Percentiles rank a stretch among this genome's conserved stretches.
Evolutionary conservation across 768 basidiomycete genomes (phyloP).

Genomic region (Tulasnella sp.): DNA sequence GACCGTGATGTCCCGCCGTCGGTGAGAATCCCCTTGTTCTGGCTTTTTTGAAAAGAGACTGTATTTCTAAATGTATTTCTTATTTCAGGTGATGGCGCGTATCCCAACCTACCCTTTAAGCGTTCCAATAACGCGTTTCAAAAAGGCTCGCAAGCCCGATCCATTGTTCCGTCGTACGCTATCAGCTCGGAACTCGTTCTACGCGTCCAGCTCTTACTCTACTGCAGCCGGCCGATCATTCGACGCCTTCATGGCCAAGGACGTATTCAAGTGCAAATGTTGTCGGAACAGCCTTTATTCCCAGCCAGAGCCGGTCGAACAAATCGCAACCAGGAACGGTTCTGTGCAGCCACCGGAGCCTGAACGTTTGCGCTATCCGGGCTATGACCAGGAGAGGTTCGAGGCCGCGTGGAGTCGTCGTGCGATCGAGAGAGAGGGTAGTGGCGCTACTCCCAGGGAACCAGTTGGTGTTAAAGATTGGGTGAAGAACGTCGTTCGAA

Average conservation of each 20-base stretch:
- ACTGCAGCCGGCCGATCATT: background rate
- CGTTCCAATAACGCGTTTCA: background rate
- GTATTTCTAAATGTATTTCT: background rate
- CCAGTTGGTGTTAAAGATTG: background rate
- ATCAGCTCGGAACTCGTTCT: background rate
- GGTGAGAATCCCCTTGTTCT: background rate
- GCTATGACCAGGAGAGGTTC: background rate
- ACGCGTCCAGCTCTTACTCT: background rate
- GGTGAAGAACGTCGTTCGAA: background rate
- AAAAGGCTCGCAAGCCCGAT: background rate
- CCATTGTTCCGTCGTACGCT: background rate
- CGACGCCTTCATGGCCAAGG: background rate
- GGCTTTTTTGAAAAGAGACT: background rate
- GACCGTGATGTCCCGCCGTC: background rate
- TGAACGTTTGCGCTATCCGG: background rate
- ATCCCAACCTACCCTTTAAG: background rate
- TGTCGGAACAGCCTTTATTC: background rate
- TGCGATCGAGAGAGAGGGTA: background rate
- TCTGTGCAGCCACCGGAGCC: background rate
- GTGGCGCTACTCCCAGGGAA: background rate
- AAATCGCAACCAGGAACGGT: background rate
- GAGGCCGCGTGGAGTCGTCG: background rate
- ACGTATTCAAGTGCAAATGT: background rate
- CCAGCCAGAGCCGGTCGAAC: background rate
- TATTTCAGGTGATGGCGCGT: background rate